Percentiles rank a stretch among this genome's conserved stretches.
Conservation (phyloP, 768 basidiomycete genomes). For the Trametes coccinea region DNA sequence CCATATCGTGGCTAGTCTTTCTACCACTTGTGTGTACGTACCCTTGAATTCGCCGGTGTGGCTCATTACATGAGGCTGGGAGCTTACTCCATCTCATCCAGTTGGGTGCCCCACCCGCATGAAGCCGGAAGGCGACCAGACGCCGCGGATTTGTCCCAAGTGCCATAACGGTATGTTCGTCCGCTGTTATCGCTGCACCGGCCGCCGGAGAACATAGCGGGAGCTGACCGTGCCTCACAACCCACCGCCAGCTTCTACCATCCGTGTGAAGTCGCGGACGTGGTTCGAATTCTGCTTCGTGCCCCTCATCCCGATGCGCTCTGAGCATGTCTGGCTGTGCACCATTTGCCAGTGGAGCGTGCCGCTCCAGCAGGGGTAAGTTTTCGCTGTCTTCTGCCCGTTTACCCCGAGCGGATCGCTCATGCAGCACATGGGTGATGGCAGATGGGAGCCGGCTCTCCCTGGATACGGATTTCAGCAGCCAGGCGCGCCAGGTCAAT, state of each 20-base stretch:
- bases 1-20: constrained; percentile 30
- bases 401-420: background rate
- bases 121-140: constrained; percentile 54
- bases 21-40: constrained; percentile 38
- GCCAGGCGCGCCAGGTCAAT: constrained; percentile 14
- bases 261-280: constrained; percentile 57
- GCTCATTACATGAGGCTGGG: background rate
- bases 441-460: constrained; percentile 39
- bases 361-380: constrained; percentile 52
- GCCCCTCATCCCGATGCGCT: constrained; percentile 64
- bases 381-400: constrained; percentile 9
- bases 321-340: constrained; percentile 69
- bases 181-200: constrained; percentile 8
- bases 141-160: constrained; percentile 61
- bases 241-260: constrained; percentile 49
- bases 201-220: background rate
- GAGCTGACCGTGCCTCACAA: background rate
- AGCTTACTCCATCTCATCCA: constrained; percentile 31
- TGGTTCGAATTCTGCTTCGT: constrained; percentile 82
- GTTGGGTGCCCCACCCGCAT: constrained; percentile 68
- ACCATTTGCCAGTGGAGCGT: constrained; percentile 68
- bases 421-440: constrained; percentile 1
- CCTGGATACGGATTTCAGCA: constrained; percentile 22
- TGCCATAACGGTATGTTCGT: constrained; percentile 65
- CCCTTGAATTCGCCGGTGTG: background rate